These are phyloP conservation scores for Actinomortierella wolfii DNA, from an alignment of 371 early-diverging fungal species.

Conservation along the genomic window DNA sequence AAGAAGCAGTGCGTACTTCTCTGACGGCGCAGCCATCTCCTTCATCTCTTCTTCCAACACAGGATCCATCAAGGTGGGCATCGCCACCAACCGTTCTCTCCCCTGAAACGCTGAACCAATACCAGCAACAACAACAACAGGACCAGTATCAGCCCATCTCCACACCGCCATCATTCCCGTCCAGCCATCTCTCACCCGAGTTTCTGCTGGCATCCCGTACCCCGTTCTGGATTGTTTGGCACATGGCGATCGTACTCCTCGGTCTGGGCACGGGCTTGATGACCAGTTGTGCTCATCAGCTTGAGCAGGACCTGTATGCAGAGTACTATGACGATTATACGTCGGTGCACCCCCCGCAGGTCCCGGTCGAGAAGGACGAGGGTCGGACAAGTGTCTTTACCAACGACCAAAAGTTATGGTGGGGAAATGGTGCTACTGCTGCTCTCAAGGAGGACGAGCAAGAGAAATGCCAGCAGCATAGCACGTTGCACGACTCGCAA, in stretches of 20 bases:
- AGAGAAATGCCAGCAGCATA: neutral
- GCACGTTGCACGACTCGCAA: too few species aligned
- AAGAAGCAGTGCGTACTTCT: conserved; percentile 15
- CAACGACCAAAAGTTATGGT: conserved; percentile 7
- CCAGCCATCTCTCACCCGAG: too few species aligned
- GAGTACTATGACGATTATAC: conserved; percentile 8
- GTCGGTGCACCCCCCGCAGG: too few species aligned
- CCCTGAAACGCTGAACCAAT: too few species aligned
- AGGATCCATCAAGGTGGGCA: too few species aligned
- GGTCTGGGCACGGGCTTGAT: conserved; percentile 26
- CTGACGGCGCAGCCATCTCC: too few species aligned
- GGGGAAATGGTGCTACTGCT: too few species aligned
- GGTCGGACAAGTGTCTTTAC: neutral
- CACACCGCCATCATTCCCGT: too few species aligned
- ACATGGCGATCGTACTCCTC: conserved; percentile 13
- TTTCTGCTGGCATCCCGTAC: neutral
- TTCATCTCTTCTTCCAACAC: too few species aligned
- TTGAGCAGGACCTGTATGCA: conserved; percentile 12
- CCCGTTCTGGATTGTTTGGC: conserved; percentile 19
- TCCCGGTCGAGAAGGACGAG: neutral
- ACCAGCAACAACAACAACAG: too few species aligned
- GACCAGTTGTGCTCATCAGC: conserved; percentile 13
- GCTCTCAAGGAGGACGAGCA: neutral
- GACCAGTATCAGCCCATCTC: too few species aligned
- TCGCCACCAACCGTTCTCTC: too few species aligned